Conservation (phyloP, 23 red algal species). For the Gracilariopsis chorda region DNA sequence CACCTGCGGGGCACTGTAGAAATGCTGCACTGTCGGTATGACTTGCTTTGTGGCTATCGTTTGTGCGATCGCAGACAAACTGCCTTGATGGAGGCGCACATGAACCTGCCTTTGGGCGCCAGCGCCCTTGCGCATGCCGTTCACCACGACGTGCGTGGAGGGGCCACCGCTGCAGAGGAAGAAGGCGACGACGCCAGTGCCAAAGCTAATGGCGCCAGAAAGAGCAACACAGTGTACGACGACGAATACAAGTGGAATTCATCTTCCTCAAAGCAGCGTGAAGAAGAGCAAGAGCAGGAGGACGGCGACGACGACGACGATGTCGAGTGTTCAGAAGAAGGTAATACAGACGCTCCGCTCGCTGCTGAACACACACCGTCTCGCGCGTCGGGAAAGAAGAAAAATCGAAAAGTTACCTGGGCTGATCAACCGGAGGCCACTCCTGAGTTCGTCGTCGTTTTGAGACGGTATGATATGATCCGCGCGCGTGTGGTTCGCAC, state of each 20-base stretch:
- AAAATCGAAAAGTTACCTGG: background rate
- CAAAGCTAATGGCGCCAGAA: too few species aligned
- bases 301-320: background rate
- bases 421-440: background rate
- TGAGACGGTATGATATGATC: slow-evolving; percentile 47
- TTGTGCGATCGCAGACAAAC: background rate
- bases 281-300: background rate
- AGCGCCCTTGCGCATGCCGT: background rate
- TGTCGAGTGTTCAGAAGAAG: too few species aligned
- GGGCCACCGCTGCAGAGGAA: background rate
- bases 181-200: background rate
- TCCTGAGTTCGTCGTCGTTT: slow-evolving; percentile 28
- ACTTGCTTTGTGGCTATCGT: background rate
- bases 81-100: background rate
- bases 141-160: background rate
- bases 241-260: background rate
- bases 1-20: background rate
- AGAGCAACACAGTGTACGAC: background rate
- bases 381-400: background rate
- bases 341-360: too few species aligned
- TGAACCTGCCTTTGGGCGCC: background rate
- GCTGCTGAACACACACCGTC: too few species aligned
- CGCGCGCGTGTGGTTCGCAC: slow-evolving; percentile 39
- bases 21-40: background rate
- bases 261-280: too few species aligned